phyloP scores from a whole-genome alignment of 768 basidiomycete species.

The Mycena indigotica region DNA sequence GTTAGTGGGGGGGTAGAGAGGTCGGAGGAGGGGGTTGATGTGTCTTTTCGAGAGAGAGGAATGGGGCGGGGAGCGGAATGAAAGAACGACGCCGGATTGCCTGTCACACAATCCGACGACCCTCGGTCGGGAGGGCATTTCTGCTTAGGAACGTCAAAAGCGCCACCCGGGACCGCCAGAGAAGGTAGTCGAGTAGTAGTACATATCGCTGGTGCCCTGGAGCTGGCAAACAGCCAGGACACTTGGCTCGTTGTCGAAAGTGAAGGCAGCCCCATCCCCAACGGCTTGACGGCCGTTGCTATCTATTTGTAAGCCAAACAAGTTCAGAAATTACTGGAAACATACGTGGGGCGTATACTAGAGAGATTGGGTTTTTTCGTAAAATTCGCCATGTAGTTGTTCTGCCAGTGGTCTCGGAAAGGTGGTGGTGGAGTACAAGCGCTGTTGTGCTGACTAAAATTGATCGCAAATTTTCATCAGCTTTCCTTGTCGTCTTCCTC shows the following conservation, averaged over 20 bases:
- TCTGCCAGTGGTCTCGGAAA: conserved; percentile 73
- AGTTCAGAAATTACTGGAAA: conserved; percentile 15
- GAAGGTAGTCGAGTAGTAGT: conserved; percentile 92
- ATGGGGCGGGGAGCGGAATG: no score
- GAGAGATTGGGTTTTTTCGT: conserved; percentile 69
- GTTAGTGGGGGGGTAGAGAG: conserved; percentile 77
- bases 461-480: no score
- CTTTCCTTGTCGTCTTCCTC: background rate
- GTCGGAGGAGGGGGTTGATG: conserved; percentile 30
- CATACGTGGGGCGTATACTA: conserved; percentile 96
- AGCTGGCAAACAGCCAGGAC: conserved; percentile 86
- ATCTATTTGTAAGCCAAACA: conserved; percentile 24
- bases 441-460: background rate
- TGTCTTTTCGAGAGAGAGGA: conserved; percentile 28
- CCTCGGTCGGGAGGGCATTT: conserved; percentile 97
- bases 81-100: conserved; percentile 81
- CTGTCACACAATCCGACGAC: conserved; percentile 97
- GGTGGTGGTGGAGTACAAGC: conserved; percentile 23
- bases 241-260: conserved; percentile 74
- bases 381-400: conserved; percentile 78
- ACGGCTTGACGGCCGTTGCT: conserved; percentile 97
- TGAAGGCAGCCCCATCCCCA: conserved; percentile 91
- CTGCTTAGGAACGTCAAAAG: conserved; percentile 86
- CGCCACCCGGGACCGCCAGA: conserved; percentile 95
- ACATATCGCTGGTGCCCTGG: conserved; percentile 78